Conservation (phyloP, 306 rosid species). For the Lathyrus aphaca region DNA sequence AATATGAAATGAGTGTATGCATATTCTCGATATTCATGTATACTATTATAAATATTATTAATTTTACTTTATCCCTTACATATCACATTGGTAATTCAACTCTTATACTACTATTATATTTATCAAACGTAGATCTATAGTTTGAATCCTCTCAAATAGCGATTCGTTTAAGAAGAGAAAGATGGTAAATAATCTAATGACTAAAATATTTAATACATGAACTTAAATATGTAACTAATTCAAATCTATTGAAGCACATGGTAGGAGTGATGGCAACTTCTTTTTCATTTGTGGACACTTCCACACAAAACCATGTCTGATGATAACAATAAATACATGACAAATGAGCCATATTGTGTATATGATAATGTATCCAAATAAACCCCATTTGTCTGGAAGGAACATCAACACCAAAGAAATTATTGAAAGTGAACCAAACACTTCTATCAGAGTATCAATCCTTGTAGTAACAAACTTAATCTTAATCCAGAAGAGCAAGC, state of each 20-base stretch:
- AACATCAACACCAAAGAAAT: slow-evolving; percentile 4
- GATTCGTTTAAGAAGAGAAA: no score
- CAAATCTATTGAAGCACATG: not conserved
- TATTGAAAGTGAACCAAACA: slow-evolving; percentile 20
- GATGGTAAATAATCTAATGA: no score
- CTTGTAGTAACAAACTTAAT: not conserved
- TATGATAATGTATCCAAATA: not conserved
- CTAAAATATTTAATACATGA: no score
- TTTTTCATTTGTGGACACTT: not conserved
- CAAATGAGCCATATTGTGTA: slow-evolving; percentile 3
- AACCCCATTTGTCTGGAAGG: not conserved
- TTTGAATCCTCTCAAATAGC: no score
- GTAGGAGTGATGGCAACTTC: not conserved
- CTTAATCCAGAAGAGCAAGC: not conserved
- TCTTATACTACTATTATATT: no score
- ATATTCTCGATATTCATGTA: no score
- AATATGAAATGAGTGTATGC: no score
- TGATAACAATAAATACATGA: not conserved
- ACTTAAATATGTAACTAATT: not conserved
- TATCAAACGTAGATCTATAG: no score
- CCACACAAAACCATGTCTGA: not conserved
- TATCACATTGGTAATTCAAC: no score
- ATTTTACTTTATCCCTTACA: no score
- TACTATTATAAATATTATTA: no score
- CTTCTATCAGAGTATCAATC: not conserved